These are phyloP conservation scores for Sporothrix inflata DNA, from an alignment of 2,329 filamentous ascomycete genomes.

Conservation along the genomic window DNA sequence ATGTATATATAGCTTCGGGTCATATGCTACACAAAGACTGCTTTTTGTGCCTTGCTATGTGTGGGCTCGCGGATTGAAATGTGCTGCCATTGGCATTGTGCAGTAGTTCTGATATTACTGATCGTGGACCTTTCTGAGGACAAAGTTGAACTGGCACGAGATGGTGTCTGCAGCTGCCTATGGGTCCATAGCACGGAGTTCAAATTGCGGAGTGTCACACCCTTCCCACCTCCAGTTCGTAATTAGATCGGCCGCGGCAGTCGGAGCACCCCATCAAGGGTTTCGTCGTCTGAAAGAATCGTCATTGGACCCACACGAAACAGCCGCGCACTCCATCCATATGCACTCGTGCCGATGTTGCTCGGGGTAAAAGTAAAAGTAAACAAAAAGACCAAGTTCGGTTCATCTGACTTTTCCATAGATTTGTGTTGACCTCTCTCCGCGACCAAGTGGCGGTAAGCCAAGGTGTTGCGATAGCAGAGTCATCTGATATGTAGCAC, in stretches of 20 bases:
- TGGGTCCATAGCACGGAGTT: neutral
- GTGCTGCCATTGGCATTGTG: neutral
- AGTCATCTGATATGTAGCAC: neutral
- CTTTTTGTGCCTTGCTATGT: neutral
- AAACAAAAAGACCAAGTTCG: no score
- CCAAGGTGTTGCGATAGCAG: neutral
- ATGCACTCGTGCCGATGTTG: no score
- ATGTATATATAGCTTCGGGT: slow-evolving; percentile 14
- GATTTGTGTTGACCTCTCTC: no score
- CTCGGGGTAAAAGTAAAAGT: no score
- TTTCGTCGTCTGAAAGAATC: neutral
- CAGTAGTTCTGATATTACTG: neutral
- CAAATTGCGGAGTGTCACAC: slow-evolving; percentile 2
- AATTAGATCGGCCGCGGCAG: neutral
- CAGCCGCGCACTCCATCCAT: neutral
- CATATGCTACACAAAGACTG: neutral
- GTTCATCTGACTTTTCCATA: no score
- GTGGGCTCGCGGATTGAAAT: no score
- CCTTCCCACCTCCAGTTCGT: neutral
- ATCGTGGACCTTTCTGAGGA: neutral
- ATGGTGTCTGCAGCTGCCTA: neutral
- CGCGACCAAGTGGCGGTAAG: neutral
- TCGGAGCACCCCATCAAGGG: slow-evolving; percentile 17
- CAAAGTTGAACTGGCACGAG: neutral
- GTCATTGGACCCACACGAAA: neutral